Conservation (phyloP, 345 rosid species). For the Hypericum perforatum region DNA sequence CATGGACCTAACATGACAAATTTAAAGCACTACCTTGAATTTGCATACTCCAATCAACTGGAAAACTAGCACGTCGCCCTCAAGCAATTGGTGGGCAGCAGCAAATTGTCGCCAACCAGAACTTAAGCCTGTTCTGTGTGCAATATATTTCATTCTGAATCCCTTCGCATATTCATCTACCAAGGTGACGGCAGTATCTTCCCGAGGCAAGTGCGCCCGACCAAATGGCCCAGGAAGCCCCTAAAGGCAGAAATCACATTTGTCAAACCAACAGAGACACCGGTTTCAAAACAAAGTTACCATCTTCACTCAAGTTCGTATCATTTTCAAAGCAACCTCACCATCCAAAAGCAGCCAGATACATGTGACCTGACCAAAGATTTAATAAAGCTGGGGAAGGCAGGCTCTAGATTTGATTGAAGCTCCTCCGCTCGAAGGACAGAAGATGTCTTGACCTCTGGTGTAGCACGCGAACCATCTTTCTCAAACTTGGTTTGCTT, state of each 20-base stretch:
- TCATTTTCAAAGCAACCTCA: slow-evolving; percentile 12
- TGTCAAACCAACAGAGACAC: neutral
- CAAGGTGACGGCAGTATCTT: slow-evolving; percentile 39
- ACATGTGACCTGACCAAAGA: slow-evolving; percentile 59
- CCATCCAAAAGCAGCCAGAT: slow-evolving; percentile 69
- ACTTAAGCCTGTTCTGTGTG: slow-evolving; percentile 67
- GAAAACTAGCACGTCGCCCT: slow-evolving; percentile 78
- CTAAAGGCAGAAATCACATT: slow-evolving; percentile 22
- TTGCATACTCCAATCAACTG: slow-evolving; percentile 47
- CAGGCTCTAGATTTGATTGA: slow-evolving; percentile 47
- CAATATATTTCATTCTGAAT: slow-evolving; percentile 44
- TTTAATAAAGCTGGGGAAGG: slow-evolving; percentile 47
- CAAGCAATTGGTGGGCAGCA: slow-evolving; percentile 49
- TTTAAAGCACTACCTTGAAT: slow-evolving; percentile 44
- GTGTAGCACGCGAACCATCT: slow-evolving; percentile 15
- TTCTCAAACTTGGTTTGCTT: slow-evolving; percentile 16
- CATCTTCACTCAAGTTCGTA: neutral
- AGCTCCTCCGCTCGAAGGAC: slow-evolving; percentile 50
- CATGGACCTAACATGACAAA: no score
- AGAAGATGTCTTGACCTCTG: slow-evolving; percentile 34
- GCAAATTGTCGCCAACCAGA: slow-evolving; percentile 90
- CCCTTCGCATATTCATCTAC: slow-evolving; percentile 53
- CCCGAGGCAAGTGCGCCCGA: slow-evolving; percentile 38
- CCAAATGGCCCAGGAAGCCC: slow-evolving; percentile 75
- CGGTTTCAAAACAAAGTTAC: slow-evolving; percentile 2